Evolutionary conservation across 768 basidiomycete species (phyloP), one percentile per base, ranked within the genome.

Genomic region (Erythrobasidium yunnanense): DNA sequence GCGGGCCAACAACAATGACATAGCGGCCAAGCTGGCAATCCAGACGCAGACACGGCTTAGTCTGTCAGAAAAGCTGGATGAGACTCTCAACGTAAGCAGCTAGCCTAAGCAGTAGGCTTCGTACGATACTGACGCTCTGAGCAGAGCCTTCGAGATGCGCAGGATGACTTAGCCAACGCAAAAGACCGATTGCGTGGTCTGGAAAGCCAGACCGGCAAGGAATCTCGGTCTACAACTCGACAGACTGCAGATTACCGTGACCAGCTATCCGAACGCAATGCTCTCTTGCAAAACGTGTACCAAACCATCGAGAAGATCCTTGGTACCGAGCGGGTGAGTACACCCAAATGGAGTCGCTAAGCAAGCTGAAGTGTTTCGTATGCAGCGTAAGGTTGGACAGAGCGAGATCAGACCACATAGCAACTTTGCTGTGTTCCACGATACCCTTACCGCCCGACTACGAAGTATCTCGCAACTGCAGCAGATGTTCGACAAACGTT

Each of bases 231-330:
- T 20, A 60, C 25, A 18, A 80, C 81, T 67, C 79, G 88, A 65
- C 76, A 92, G 68, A 82, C 83, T 42, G 89, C 88, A 76, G 90
- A 91, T 69, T 90, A 88, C 73, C 81, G 91, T 27, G 88, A 93
- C 76, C 92, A 96, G 77, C 76, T 93, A 33, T 90, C 89, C 18
- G 93, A 96, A 79, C 80, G 90, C 63, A 95, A 91, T 75, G 91
- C 90, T 25, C 79, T 96, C 30, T 78, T 96, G 57, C 78, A 95
- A 71, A 90, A 89, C 6, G 88, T 95, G 27, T 95, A 90, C 75
- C 90, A 95, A 77, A 91, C 92, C 74, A 82, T 93, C 81, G 92
- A 95, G 71, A 88, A 87, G 79, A 90, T 95, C 70, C 79, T 92
- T 18, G 90, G 90, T 0, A 85, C 88, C 22, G 88, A 90, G 73